phyloP scores from a whole-genome alignment of 2,329 filamentous ascomycete genomes.

The Pseudomassariella vexata region DNA sequence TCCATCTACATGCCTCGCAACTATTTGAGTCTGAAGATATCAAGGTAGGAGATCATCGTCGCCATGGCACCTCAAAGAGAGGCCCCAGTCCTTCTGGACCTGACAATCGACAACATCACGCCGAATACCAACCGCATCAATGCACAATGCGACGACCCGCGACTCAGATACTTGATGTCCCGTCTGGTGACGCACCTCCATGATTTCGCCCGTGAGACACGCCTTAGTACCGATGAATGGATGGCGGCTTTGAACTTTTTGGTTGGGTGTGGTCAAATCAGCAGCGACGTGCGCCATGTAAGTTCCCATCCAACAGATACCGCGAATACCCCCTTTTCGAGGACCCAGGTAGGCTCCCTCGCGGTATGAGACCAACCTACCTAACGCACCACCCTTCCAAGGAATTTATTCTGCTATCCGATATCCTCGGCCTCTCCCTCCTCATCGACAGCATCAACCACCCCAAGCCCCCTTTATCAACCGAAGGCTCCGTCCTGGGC shows the following conservation, averaged over 20 bases:
- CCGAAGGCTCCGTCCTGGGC: conserved; percentile 75
- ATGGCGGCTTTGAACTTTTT: conserved; percentile 68
- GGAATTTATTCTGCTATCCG: conserved; percentile 79
- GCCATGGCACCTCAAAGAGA: conserved; percentile 17
- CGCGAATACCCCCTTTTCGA: no score
- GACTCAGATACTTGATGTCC: conserved; percentile 67
- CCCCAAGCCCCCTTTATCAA: conserved; percentile 64
- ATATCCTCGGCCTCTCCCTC: conserved; percentile 72
- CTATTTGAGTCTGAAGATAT: not conserved
- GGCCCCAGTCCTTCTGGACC: conserved; percentile 54
- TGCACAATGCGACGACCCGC: conserved; percentile 57
- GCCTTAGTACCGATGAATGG: conserved; percentile 73
- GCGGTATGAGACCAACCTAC: no score
- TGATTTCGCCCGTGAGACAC: conserved; percentile 75
- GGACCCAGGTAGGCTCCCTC: no score
- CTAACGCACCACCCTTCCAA: conserved; percentile 18
- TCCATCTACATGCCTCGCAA: no score
- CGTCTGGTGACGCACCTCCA: conserved; percentile 72
- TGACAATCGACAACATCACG: conserved; percentile 76
- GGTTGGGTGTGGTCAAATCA: conserved; percentile 67
- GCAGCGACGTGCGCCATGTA: conserved; percentile 67
- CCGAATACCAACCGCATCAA: conserved; percentile 72
- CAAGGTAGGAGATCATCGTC: not conserved
- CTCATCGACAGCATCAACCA: conserved; percentile 81
- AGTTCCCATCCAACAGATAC: no score